Evolutionary conservation across 768 basidiomycete genomes (phyloP).

Genomic region (Pisolithus sp.): DNA sequence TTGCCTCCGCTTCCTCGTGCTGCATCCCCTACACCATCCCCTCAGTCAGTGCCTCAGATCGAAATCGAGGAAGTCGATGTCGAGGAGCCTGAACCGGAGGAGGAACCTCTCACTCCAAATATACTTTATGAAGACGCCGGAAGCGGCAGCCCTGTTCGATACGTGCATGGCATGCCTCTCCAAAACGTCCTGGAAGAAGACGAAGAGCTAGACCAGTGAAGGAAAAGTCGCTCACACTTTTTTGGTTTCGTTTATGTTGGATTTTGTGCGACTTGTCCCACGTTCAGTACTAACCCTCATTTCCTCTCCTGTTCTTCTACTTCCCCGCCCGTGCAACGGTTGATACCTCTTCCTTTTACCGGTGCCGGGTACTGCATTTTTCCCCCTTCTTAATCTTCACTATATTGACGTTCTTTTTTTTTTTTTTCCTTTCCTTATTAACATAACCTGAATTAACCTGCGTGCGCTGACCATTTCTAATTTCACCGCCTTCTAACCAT

Average conservation of each 20-base stretch:
- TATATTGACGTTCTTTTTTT: conserved; percentile 7
- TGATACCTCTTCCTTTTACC: conserved; percentile 2
- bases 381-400: not conserved
- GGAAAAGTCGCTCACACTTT: not conserved
- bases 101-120: conserved; percentile 23
- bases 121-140: conserved; percentile 42
- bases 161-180: conserved; percentile 78
- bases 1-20: conserved; percentile 4
- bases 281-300: not conserved
- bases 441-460: not conserved
- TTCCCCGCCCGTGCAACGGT: not conserved
- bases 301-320: conserved; percentile 1
- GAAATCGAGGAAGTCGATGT: conserved; percentile 22
- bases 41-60: conserved; percentile 19
- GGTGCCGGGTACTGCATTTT: conserved; percentile 1
- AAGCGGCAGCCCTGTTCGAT: conserved; percentile 61
- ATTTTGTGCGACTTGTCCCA: not conserved
- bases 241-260: conserved; percentile 11
- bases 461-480: conserved; percentile 18
- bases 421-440: conserved; percentile 6
- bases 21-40: conserved; percentile 11
- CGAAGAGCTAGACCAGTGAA: conserved; percentile 46
- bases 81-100: conserved; percentile 22
- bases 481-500: conserved; percentile 1
- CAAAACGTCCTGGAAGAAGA: conserved; percentile 84